Evolutionary conservation across 805 yeast species (phyloP).

Genomic region (Wickerhamomyces kurtzmanii): DNA sequence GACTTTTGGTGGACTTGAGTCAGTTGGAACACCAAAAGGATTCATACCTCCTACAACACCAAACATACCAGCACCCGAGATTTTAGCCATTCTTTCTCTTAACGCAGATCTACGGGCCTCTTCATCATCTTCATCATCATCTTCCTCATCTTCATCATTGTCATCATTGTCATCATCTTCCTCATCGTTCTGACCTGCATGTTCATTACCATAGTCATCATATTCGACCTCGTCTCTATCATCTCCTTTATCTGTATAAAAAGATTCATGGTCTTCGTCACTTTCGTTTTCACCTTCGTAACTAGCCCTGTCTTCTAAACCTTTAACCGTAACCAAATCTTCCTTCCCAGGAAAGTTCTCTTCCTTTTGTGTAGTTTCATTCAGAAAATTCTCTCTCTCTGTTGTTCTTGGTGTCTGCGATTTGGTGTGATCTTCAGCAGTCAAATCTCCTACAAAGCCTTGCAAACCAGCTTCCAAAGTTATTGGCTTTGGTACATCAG

Average conservation of each 20-base stretch:
- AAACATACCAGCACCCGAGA: slow-evolving; percentile 76
- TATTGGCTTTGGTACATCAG: too few species aligned
- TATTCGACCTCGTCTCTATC: slow-evolving; percentile 13
- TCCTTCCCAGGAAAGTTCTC: slow-evolving; percentile 1
- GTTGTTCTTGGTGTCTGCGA: slow-evolving; percentile 4
- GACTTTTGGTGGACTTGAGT: slow-evolving; percentile 13
- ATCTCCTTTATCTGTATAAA: slow-evolving; percentile 2
- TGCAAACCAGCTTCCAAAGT: too few species aligned
- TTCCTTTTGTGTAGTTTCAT: too few species aligned
- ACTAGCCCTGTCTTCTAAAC: not conserved
- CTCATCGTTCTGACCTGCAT: slow-evolving; percentile 21
- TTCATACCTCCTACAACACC: slow-evolving; percentile 38
- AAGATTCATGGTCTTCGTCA: slow-evolving; percentile 7
- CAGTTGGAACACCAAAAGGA: slow-evolving; percentile 27
- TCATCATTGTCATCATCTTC: slow-evolving; percentile 32
- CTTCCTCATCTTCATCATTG: slow-evolving; percentile 39
- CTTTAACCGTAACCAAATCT: not conserved
- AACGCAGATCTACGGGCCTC: slow-evolving; percentile 67
- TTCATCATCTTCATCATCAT: slow-evolving; percentile 62
- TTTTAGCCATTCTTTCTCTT: slow-evolving; percentile 92
- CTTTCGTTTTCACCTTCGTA: slow-evolving; percentile 1
- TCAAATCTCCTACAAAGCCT: too few species aligned
- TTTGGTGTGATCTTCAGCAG: too few species aligned
- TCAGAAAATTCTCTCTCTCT: too few species aligned
- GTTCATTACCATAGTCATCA: slow-evolving; percentile 18